These are phyloP conservation scores for Alternaria tenuissima DNA, from an alignment of 2,329 filamentous ascomycete genomes.

Conservation along the genomic window DNA sequence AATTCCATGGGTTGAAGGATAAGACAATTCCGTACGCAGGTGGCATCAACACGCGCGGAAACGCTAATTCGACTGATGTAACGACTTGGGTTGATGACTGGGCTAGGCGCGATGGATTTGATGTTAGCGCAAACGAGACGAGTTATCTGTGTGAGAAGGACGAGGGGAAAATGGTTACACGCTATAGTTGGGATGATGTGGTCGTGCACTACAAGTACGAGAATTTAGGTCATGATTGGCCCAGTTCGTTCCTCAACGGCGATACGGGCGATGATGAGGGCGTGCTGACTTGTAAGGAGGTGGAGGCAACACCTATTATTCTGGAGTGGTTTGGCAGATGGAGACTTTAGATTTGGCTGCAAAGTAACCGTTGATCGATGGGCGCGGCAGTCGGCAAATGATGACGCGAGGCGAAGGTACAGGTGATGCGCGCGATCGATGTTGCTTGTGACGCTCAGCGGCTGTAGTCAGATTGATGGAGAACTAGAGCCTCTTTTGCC, in stretches of 20 bases:
- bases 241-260: slow-evolving; percentile 41
- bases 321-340: slow-evolving; percentile 43
- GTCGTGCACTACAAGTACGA: slow-evolving; percentile 52
- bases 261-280: slow-evolving; percentile 28
- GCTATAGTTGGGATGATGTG: slow-evolving; percentile 39
- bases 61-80: slow-evolving; percentile 30
- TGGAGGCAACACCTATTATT: slow-evolving; percentile 43
- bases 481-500: neutral
- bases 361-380: neutral
- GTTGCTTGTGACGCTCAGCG: neutral
- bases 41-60: slow-evolving; percentile 35
- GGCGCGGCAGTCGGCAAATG: neutral
- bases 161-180: slow-evolving; percentile 37
- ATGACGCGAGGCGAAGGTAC: neutral
- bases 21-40: slow-evolving; percentile 53
- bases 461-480: neutral
- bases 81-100: slow-evolving; percentile 49
- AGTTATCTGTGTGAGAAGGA: slow-evolving; percentile 41
- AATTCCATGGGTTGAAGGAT: slow-evolving; percentile 56
- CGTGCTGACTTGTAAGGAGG: slow-evolving; percentile 38
- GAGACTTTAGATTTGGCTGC: slow-evolving; percentile 23
- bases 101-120: slow-evolving; percentile 48
- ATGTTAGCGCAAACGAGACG: slow-evolving; percentile 36
- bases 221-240: slow-evolving; percentile 55
- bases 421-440: neutral